phyloP scores from a whole-genome alignment of 306 rosid genomes.

The Canavalia gladiata region DNA sequence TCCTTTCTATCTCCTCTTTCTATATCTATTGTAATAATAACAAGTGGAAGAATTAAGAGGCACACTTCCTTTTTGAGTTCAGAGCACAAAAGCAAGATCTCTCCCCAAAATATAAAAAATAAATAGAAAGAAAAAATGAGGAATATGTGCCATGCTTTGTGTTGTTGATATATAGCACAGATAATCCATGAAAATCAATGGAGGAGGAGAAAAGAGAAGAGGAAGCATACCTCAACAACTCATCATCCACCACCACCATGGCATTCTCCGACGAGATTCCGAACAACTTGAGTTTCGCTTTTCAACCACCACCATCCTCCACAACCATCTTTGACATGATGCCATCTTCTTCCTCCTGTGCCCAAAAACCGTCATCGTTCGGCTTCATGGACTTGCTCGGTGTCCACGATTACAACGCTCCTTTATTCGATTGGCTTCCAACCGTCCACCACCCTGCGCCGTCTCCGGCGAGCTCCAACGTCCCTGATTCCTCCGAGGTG shows the following conservation, averaged over 20 bases:
- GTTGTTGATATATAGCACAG: constrained; percentile 31
- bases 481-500: constrained; percentile 68
- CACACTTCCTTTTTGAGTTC: constrained; percentile 54
- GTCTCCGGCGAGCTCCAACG: constrained; percentile 54
- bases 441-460: constrained; percentile 29
- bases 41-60: constrained; percentile 52
- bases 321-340: constrained; percentile 56
- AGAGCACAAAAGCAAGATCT: constrained; percentile 51
- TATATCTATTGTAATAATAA: constrained; percentile 40
- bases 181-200: constrained; percentile 51
- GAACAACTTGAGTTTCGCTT: constrained; percentile 45
- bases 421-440: constrained; percentile 57
- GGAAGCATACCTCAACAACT: constrained; percentile 44
- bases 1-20: constrained; percentile 47
- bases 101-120: not conserved
- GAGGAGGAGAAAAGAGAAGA: constrained; percentile 64
- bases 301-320: constrained; percentile 43
- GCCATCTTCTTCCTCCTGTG: constrained; percentile 48
- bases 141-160: constrained; percentile 67
- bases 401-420: constrained; percentile 49
- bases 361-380: constrained; percentile 44
- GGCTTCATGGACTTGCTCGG: constrained; percentile 66
- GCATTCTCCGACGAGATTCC: constrained; percentile 65
- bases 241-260: constrained; percentile 45
- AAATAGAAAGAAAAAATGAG: constrained; percentile 10